Evolutionary conservation across 345 rosid species (phyloP), one percentile per base, ranked within the genome.

Genomic region (Pugionium cornutum): DNA sequence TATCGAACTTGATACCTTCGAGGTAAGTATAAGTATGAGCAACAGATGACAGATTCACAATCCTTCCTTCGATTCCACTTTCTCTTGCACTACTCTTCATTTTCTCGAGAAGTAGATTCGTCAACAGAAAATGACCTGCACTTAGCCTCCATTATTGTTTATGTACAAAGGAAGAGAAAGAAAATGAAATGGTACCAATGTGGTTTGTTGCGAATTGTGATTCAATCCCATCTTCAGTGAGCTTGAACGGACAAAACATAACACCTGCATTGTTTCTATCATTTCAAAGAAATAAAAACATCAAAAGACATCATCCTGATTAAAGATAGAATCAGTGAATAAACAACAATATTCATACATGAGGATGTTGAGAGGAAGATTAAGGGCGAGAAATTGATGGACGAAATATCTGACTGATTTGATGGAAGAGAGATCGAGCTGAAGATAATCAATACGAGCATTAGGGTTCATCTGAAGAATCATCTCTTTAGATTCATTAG

Each of bases 91-190:
- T 94, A 27, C 62, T 67, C 67, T 90, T 90, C 99, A 90, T 90
- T 53, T 82, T 88, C 6, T 84, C 92, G 1, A 94, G 81, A 29
- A 94, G 92, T 67, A 90, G 83, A 59, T 86, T 85, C 39, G 99
- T 88, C 73, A 94, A 67, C 39, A 86, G 80, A 61, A 94, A 94
- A 80, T 94, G 99, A 37, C 99, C 99, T 94, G 83, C 2, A 58
- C 29, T 18, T 18, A 18, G 18, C 18, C 18, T 37, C 50, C 41
- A 37, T 6, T 34, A 34, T 34, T 34, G 36, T 34, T 34, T 34
- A 3, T 34, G 4, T 34, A 34, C 18, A 18, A 18, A 18, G 18
- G 18, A 18, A 18, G 18, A 18, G 18, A 18, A 18, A 5, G 27
- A 11, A 41, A 10, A 34, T 30, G 9, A 58, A 29, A 42, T 4